Conservation (phyloP, 495 filamentous ascomycete genomes). For the Talaromyces ruber region DNA sequence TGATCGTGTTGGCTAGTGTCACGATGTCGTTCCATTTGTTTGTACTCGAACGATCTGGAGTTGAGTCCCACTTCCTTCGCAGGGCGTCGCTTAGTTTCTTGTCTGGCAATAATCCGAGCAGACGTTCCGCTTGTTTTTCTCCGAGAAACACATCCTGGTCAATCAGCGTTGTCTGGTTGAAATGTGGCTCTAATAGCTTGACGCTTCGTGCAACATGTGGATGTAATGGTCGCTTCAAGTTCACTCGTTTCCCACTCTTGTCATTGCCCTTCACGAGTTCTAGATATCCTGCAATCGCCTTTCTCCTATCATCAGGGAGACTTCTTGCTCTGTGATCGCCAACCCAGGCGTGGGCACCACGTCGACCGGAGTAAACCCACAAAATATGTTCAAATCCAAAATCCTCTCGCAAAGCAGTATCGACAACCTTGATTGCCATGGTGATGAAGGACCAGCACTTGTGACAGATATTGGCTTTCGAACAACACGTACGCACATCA, state of each 20-base stretch:
- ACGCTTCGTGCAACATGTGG: constrained; percentile 84
- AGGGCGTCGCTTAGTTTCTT: constrained; percentile 62
- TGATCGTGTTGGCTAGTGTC: constrained; percentile 63
- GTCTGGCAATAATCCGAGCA: constrained; percentile 75
- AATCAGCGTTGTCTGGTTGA: constrained; percentile 69
- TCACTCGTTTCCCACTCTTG: constrained; percentile 80
- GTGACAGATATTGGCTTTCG: constrained; percentile 82
- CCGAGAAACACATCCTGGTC: constrained; percentile 80
- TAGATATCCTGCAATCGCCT: constrained; percentile 77
- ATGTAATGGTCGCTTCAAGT: constrained; percentile 76
- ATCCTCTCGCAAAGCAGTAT: constrained; percentile 78
- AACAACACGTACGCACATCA: constrained; percentile 89
- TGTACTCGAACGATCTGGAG: constrained; percentile 61
- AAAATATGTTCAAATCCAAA: constrained; percentile 94
- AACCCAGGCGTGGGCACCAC: constrained; percentile 98
- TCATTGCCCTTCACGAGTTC: constrained; percentile 78
- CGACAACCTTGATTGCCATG: constrained; percentile 93
- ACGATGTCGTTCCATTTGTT: constrained; percentile 94
- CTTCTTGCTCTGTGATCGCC: constrained; percentile 79
- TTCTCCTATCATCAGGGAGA: constrained; percentile 75
- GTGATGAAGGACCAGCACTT: constrained; percentile 97
- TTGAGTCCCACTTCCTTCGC: constrained; percentile 82
- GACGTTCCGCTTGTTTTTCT: constrained; percentile 55
- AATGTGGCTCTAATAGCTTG: constrained; percentile 68
- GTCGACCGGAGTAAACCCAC: constrained; percentile 95